Conservation (phyloP, 768 basidiomycete species). For the Ramaria rubella region DNA sequence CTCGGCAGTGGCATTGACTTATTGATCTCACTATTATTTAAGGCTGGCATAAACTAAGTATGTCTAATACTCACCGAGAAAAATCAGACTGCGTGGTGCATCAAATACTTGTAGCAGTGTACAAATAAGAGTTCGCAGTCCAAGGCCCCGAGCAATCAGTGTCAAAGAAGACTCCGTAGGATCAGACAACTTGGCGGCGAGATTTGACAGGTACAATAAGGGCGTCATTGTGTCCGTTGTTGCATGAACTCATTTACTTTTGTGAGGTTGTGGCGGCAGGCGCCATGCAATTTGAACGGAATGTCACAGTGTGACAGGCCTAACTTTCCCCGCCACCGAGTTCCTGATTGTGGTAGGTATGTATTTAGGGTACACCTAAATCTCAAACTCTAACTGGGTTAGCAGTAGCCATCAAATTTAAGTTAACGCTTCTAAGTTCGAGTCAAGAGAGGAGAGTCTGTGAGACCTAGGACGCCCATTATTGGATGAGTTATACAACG, state of each 20-base stretch:
- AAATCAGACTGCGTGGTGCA: constrained; percentile 71
- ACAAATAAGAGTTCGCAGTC: constrained; percentile 75
- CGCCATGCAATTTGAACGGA: neutral
- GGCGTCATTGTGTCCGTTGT: neutral
- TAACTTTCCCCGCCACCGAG: too few relatives aligned
- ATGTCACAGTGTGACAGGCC: too few relatives aligned
- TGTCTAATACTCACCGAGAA: constrained; percentile 36
- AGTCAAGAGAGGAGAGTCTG: too few relatives aligned
- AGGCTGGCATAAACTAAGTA: neutral
- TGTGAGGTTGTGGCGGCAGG: neutral
- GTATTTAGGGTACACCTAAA: too few relatives aligned
- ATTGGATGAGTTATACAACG: too few relatives aligned
- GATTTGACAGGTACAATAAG: neutral
- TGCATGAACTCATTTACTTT: neutral
- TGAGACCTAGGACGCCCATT: too few relatives aligned
- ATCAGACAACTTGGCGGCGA: constrained; percentile 2
- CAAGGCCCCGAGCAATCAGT: constrained; percentile 84
- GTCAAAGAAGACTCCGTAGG: constrained; percentile 9
- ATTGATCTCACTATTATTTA: neutral
- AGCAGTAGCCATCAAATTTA: too few relatives aligned
- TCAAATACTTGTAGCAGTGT: constrained; percentile 91
- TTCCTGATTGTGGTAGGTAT: too few relatives aligned
- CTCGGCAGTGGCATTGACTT: constrained; percentile 71
- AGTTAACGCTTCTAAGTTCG: too few relatives aligned
- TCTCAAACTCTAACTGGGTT: too few relatives aligned